Conservation (phyloP, 768 basidiomycete genomes). For the Suillus bovinus region DNA sequence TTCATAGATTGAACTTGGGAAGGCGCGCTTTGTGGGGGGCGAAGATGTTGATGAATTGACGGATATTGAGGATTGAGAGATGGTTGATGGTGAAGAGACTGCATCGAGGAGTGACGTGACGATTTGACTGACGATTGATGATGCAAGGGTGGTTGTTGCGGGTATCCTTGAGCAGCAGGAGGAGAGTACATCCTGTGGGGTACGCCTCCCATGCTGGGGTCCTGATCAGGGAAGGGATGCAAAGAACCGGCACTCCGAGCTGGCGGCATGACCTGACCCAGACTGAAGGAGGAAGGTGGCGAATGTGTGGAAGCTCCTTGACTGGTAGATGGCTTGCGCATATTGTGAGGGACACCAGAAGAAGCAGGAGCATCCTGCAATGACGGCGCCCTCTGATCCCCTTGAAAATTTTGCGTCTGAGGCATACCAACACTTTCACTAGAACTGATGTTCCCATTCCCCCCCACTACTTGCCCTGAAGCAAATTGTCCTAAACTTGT, state of each 20-base stretch:
- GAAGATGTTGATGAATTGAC: conserved; percentile 14
- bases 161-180: conserved; percentile 12
- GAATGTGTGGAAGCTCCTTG: conserved; percentile 13
- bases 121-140: conserved; percentile 29
- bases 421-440: conserved; percentile 11
- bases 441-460: conserved; percentile 9
- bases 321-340: conserved; percentile 26
- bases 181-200: conserved; percentile 21
- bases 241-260: conserved; percentile 34
- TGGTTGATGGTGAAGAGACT: conserved; percentile 30
- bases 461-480: conserved; percentile 9
- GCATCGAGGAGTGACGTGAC: conserved; percentile 26
- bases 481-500: conserved; percentile 4
- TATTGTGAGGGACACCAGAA: conserved; percentile 18
- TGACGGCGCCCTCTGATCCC: conserved; percentile 20
- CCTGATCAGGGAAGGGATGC: conserved; percentile 25
- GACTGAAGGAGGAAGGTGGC: conserved; percentile 37
- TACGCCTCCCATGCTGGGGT: conserved; percentile 19
- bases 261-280: conserved; percentile 40
- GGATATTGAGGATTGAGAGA: conserved; percentile 17
- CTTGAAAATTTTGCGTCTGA: conserved; percentile 5
- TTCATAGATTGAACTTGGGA: conserved; percentile 23
- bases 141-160: conserved; percentile 16
- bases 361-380: conserved; percentile 21
- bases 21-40: conserved; percentile 15